Percentiles rank a stretch among this genome's conserved stretches.
Conservation (phyloP, 495 filamentous ascomycete genomes). For the Annulohypoxylon maeteangense region DNA sequence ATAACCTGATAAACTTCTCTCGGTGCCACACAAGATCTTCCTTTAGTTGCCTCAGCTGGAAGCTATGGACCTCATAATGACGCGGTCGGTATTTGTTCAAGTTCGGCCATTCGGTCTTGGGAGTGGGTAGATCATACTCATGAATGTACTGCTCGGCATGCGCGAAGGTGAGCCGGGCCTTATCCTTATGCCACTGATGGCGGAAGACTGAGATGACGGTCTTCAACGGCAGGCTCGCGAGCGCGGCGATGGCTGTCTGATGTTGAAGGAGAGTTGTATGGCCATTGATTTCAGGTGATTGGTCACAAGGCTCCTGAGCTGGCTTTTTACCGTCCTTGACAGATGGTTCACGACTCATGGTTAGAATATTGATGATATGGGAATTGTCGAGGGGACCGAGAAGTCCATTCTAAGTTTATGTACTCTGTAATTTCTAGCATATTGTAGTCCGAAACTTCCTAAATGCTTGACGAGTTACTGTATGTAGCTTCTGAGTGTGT, state of each 20-base stretch:
- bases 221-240: constrained; percentile 42
- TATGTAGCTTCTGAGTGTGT: not conserved
- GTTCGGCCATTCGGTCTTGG: constrained; percentile 29
- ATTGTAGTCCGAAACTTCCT: not conserved
- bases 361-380: constrained; percentile 16
- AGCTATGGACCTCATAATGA: constrained; percentile 17
- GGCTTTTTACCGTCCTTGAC: constrained; percentile 32
- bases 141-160: constrained; percentile 42
- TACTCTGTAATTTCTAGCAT: not conserved
- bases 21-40: constrained; percentile 39
- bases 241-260: constrained; percentile 34
- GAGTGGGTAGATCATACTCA: constrained; percentile 20
- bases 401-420: not conserved
- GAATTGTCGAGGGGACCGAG: not conserved
- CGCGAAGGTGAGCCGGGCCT: constrained; percentile 39
- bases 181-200: constrained; percentile 48
- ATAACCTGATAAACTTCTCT: constrained; percentile 36
- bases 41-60: constrained; percentile 22
- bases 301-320: not conserved
- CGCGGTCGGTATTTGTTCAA: constrained; percentile 30
- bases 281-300: not conserved
- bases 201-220: constrained; percentile 40
- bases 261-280: constrained; percentile 30
- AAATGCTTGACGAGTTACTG: not conserved
- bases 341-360: constrained; percentile 31